These are phyloP conservation scores for Aspergillus intermedius DNA, from an alignment of 2,329 filamentous ascomycete species.

Conservation along the genomic window DNA sequence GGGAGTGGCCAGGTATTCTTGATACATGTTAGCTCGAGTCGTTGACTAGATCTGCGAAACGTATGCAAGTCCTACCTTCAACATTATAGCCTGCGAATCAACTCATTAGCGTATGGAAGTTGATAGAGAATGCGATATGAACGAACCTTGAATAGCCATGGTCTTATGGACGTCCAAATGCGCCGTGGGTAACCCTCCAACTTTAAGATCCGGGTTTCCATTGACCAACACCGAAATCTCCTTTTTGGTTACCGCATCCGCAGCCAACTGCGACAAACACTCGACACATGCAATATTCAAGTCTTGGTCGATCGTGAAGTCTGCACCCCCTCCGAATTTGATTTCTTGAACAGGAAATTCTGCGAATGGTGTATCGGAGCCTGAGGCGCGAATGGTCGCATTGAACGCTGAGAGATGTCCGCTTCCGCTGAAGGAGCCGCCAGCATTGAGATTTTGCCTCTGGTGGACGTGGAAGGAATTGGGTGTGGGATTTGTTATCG, in stretches of 20 bases:
- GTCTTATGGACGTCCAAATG: conserved; percentile 20
- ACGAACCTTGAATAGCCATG: conserved; percentile 15
- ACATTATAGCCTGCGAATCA: conserved; percentile 15
- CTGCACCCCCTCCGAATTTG: conserved; percentile 9
- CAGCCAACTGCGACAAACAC: conserved; percentile 16
- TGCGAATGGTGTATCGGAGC: conserved; percentile 8
- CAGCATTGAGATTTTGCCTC: conserved; percentile 11
- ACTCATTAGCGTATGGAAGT: neutral
- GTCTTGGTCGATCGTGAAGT: conserved; percentile 18
- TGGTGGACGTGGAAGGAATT: conserved; percentile 18
- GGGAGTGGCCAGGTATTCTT: conserved; percentile 16
- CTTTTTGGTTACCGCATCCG: conserved; percentile 11
- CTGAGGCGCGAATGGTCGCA: conserved; percentile 9
- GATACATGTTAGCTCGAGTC: neutral
- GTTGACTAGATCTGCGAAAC: neutral
- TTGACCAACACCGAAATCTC: conserved; percentile 13
- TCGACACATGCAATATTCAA: conserved; percentile 18
- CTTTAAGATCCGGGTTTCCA: conserved; percentile 14
- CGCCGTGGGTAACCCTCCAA: conserved; percentile 15
- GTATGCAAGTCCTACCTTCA: conserved; percentile 9
- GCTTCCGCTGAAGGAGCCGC: conserved; percentile 14
- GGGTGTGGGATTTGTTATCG: conserved; percentile 19
- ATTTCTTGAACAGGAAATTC: conserved; percentile 14
- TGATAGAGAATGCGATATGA: neutral
- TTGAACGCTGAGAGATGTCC: conserved; percentile 18